A percentile compares a stretch with the other conserved stretches of the same genome.
phyloP scores from a whole-genome alignment of 2,329 filamentous ascomycete species.

The Rutstroemia sp. region DNA sequence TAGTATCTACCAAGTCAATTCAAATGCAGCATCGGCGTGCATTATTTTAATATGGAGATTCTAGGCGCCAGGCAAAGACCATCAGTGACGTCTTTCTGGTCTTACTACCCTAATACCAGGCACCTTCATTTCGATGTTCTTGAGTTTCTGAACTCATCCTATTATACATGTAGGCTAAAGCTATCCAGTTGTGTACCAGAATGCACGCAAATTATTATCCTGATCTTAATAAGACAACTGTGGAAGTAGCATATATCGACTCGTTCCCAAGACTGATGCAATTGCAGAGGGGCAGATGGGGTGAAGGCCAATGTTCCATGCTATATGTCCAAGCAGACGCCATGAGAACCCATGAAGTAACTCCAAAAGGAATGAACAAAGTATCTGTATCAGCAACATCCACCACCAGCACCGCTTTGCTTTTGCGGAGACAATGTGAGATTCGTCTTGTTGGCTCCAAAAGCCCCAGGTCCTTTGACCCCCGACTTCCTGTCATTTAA shows the following conservation, averaged over 20 bases:
- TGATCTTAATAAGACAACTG: background rate
- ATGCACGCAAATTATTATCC: background rate
- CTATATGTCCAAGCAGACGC: background rate
- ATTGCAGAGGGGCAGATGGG: no score
- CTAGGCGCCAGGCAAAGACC: background rate
- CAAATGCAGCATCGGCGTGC: background rate
- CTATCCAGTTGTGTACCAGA: slow-evolving; percentile 2
- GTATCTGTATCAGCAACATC: slow-evolving; percentile 19
- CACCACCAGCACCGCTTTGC: slow-evolving; percentile 18
- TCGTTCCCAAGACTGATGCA: no score
- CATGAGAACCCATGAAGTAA: no score
- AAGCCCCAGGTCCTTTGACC: slow-evolving; percentile 65
- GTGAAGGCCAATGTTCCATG: no score
- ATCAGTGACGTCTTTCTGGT: background rate
- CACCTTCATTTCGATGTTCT: background rate
- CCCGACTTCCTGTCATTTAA: slow-evolving; percentile 87
- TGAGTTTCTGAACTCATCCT: background rate
- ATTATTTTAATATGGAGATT: background rate
- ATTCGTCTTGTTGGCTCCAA: slow-evolving; percentile 33
- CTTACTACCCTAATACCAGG: slow-evolving; percentile 1
- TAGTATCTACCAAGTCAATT: background rate
- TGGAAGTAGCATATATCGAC: no score
- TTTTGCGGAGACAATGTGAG: slow-evolving; percentile 36
- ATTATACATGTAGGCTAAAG: background rate
- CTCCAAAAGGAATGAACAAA: no score